Conservation (phyloP, 1,284 basidiomycete genomes). For the Sanguinoderma infundibulare region DNA sequence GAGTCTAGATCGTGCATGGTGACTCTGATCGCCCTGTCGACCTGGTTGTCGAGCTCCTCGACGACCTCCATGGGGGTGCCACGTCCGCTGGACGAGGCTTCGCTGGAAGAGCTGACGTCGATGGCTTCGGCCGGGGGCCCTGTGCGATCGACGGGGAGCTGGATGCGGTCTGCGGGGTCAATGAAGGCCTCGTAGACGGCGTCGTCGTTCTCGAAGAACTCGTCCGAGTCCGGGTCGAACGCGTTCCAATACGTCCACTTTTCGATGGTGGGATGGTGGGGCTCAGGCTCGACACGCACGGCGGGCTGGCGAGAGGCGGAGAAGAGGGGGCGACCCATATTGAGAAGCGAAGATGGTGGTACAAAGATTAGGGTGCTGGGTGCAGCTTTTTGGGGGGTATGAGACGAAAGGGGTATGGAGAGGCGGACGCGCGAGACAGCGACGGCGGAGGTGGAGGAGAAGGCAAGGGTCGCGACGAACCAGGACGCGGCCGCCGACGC, state of each 20-base stretch:
- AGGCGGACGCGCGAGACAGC: no score
- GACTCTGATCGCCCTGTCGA: neutral
- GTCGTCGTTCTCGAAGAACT: constrained; percentile 63
- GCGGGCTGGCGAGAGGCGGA: constrained; percentile 52
- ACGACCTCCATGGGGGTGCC: constrained; percentile 41
- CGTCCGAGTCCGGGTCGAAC: constrained; percentile 82
- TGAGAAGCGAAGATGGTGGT: constrained; percentile 25
- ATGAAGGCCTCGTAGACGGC: constrained; percentile 73
- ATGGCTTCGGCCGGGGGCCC: constrained; percentile 12
- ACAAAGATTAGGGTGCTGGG: constrained; percentile 30
- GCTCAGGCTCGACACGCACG: constrained; percentile 55
- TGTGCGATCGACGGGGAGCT: constrained; percentile 17
- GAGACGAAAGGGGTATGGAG: constrained; percentile 19
- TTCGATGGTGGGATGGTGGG: constrained; percentile 46
- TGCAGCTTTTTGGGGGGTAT: constrained; percentile 36
- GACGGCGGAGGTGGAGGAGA: constrained; percentile 16
- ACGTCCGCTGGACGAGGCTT: constrained; percentile 35
- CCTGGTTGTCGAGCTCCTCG: constrained; percentile 42
- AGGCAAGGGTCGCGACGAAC: constrained; percentile 10
- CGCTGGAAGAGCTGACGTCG: constrained; percentile 30
- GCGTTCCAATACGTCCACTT: constrained; percentile 69
- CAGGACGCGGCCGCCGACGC: constrained; percentile 6
- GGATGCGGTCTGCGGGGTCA: constrained; percentile 39
- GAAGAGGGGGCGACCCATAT: constrained; percentile 74
- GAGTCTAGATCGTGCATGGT: constrained; percentile 1